Evolutionary conservation across 73 alveolate species (phyloP), one percentile per base, ranked within the genome.

Genomic region (Paramecium sonneborni): DNA sequence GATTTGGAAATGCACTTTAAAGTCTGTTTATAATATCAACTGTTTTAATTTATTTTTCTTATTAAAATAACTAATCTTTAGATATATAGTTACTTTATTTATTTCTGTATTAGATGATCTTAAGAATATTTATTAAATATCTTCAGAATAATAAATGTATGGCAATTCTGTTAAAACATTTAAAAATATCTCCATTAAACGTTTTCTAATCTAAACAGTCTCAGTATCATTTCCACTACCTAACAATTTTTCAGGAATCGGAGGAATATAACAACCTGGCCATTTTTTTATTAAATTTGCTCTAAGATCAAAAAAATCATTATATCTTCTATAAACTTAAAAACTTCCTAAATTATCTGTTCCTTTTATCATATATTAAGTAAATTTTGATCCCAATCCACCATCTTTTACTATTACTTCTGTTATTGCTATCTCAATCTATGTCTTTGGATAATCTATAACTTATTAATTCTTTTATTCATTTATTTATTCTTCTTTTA

Each of bases 261-360:
- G 99, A 6, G 99, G 99, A 68, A 98, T 93, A 57, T 69, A 92
- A 58, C 97, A 97, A 14, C 99, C 98, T 3, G 99, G 99, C 97
- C 98, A 98, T 62, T 97, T 92, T 58, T 92, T 90, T 14, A 82
- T 32, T 62, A 98, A 79, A 35, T 84, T 57, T 72, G 86, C 89
- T 93, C 99, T 97, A 41, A 98, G 90, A 74, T 94, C 93, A 94
- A 82, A 93, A 92, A 98, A 98, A 56, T 98, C 99, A 68, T 94
- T 94, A 82, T 95, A 98, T 92, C 99, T 93, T 67, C 99, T 93
- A 62, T 12, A 57, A 21, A 88, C 92, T 35, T 93, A 88, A 52
- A 93, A 93, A 21, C 76, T 69, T 24, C 96, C 96, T 21, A 1
- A 52, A 52, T 52, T 52, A 52, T 52, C 68, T 21, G 9, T 3